These are phyloP conservation scores for Sporothrix inflata DNA, from an alignment of 2,329 filamentous ascomycete species.

Conservation along the genomic window DNA sequence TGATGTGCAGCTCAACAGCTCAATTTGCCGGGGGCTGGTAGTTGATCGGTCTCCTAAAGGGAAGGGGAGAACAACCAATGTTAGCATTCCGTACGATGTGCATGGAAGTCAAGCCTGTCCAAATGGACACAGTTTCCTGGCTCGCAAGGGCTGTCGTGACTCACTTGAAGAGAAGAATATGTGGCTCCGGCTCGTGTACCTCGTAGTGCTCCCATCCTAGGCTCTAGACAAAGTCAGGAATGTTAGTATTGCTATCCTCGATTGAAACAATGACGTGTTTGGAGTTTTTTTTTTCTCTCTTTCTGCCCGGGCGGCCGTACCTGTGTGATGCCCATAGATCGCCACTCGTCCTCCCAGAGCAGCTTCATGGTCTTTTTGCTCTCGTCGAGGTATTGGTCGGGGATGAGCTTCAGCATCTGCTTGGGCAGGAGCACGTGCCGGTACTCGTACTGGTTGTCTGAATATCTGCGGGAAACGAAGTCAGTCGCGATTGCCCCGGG, in stretches of 20 bases:
- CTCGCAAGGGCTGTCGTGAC: too few relatives aligned
- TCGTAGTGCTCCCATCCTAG: constrained; percentile 99
- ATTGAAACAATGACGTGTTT: constrained; percentile 13
- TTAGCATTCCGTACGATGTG: background rate
- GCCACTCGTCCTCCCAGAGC: constrained; percentile 98
- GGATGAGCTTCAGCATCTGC: constrained; percentile 96
- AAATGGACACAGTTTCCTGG: background rate
- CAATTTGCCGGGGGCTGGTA: constrained; percentile 67
- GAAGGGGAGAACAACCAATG: background rate
- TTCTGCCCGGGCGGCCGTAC: constrained; percentile 51
- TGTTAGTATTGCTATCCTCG: background rate
- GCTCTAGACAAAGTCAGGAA: constrained; percentile 63
- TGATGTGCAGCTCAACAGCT: background rate
- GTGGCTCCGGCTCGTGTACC: constrained; percentile 96
- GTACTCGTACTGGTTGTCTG: constrained; percentile 91
- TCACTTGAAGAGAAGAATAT: constrained; percentile 98
- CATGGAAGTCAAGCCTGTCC: background rate
- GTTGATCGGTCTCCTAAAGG: constrained; percentile 74
- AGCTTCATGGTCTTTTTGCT: constrained; percentile 91
- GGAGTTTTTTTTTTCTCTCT: background rate
- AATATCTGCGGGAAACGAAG: constrained; percentile 66
- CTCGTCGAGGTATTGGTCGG: constrained; percentile 67
- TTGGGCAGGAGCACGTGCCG: constrained; percentile 97
- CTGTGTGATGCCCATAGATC: constrained; percentile 95
- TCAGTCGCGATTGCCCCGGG: too few relatives aligned